Percentiles rank a stretch among this genome's conserved stretches.
Conservation (phyloP, 2,329 filamentous ascomycete species). For the Fusarium transvaalense region DNA sequence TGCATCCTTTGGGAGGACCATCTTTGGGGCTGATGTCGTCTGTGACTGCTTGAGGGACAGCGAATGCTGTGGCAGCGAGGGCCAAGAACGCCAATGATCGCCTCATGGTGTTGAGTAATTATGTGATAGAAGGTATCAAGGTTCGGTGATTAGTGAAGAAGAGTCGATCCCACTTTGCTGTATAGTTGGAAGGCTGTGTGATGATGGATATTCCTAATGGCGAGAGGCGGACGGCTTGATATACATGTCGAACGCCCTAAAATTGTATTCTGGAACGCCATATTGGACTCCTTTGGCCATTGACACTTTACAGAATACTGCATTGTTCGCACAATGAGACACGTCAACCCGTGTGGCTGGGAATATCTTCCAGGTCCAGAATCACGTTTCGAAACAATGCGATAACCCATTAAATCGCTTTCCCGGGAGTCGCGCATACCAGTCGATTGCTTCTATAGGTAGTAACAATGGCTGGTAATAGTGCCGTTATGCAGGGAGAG, state of each 20-base stretch:
- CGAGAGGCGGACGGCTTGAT: conserved; percentile 29
- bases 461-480: conserved; percentile 13
- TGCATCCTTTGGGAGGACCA: conserved; percentile 66
- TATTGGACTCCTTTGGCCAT: background rate
- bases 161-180: background rate
- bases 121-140: background rate
- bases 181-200: background rate
- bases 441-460: background rate
- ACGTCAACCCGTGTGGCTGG: conserved; percentile 30
- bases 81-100: conserved; percentile 42
- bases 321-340: conserved; percentile 36
- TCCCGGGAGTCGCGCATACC: conserved; percentile 20
- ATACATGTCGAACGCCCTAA: conserved; percentile 24
- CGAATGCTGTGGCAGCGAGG: conserved; percentile 59
- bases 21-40: conserved; percentile 62
- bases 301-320: conserved; percentile 3
- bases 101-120: conserved; percentile 25
- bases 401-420: conserved; percentile 14
- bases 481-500: conserved; percentile 29
- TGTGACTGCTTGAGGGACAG: conserved; percentile 59
- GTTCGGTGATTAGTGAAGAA: too few relatives aligned
- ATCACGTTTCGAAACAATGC: background rate
- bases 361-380: background rate
- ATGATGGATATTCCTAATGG: background rate
- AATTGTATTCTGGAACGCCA: conserved; percentile 30